Base-by-base conservation (phyloP, 345 rosid species). In the Lepidium aucheri region DNA sequence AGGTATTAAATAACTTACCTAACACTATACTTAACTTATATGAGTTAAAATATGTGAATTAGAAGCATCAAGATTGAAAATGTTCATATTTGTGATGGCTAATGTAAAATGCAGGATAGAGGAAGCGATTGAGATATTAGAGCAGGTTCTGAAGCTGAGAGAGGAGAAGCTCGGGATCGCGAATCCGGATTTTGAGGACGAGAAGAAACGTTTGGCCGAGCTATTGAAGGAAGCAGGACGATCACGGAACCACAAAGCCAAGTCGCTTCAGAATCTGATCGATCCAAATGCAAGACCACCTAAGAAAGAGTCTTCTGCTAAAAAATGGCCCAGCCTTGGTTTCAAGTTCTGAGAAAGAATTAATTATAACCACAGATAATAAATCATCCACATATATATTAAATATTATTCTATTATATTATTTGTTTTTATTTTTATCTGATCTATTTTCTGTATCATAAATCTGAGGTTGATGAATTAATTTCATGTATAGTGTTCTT, bases 141-240 rank as follows among this genome's bases (percentile, higher is more conserved):
- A 91, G 79, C 77, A 84, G 60, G 90, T 95, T 62, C 81, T 91
- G 59, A 91, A 91, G 80, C 53, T 95, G 61, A 85, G 99, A 80
- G 99, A 95, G 60, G 99, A 95, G 64, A 86, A 89, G 85, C 97
- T 95, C 0, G 99, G 99, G 56, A 95, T 74, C 17, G 99, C 99
- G 1, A 95, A 95, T 75, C 99, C 97, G 0, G 99, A 95, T 77
- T 95, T 91, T 14, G 96, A 91, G 69, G 99, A 87, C 16, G 99
- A 95, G 79, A 89, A 89, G 94, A 84, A 77, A 59, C 79, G 99
- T 75, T 75, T 95, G 53, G 86, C 91, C 0, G 98, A 95, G 82
- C 97, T 95, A 35, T 83, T 95, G 64, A 95, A 95, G 76, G 99
- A 95, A 74, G 96, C 99, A 0, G 99, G 99, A 54, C 77, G 96